Evolutionary conservation across 768 basidiomycete species (phyloP), one percentile per base, ranked within the genome.

Genomic region (Strobilomyces confusus): DNA sequence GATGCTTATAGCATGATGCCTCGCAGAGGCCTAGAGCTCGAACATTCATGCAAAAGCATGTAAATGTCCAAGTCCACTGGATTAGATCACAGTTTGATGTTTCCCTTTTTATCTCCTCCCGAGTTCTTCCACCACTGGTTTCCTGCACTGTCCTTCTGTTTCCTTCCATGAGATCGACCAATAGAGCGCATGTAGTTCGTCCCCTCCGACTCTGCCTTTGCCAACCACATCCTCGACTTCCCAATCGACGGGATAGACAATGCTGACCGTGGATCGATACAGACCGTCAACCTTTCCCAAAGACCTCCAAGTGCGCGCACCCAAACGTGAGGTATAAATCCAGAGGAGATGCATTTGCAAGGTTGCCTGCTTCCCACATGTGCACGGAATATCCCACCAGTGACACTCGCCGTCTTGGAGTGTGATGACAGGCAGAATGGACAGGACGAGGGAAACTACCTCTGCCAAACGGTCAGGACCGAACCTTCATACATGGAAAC

Each of bases 301-400:
- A 29, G 29, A 29, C 29, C 29, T 29, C 29, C 29, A 9, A 29
- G 29, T 9, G 29, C 29, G 29, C 29, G 29, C 29, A 9, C 29
- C 29, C 29, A 9, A 29, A 29, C 29, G 3, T 29, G 29, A 29
- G 29, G 6, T 29, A 8, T 29, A n/a, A 29, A 29, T 29, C 29
- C 26, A 26, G 8, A 8, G 26, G n/a, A 12, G 9, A 44, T 17
- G 7, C 14, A 12, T 44, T 7, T 23, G 20, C 51, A 67, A n/a
- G n/a, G 51, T 67, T 48, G 75, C 84, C 71, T 89, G 89, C 68
- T 86, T 89, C 19, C 94, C 94, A 36, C 83, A 37, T 83, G 74
- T 0, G 94, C 87, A 41, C 95, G 79, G 49, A 98, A 76, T 55
- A 97, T 81, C 3, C 94, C 94, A 8, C 77, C 80, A 0, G 82